Evolutionary conservation across 2,329 filamentous ascomycete genomes (phyloP).

Genomic region (Hymenoscyphus scutula): DNA sequence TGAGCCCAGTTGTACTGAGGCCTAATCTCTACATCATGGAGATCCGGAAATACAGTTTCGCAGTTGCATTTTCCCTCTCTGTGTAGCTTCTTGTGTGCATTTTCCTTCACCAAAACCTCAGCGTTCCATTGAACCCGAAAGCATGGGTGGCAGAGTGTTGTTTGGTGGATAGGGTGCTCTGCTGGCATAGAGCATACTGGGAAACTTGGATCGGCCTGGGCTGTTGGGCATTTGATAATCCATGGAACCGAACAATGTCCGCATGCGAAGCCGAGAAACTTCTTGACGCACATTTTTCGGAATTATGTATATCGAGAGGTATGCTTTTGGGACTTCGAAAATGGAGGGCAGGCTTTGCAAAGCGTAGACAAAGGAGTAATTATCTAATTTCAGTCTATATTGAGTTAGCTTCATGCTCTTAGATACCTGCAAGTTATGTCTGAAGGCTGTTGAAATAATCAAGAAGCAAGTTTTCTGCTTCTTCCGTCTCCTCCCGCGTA

Average conservation of each 20-base stretch:
- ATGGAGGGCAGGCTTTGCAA: background rate
- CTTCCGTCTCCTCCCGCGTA: too few relatives aligned
- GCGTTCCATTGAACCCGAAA: constrained; percentile 34
- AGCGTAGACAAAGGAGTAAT: background rate
- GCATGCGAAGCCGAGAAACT: constrained; percentile 47
- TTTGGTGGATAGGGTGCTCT: constrained; percentile 25
- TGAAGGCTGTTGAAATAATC: too few relatives aligned
- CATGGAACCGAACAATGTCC: constrained; percentile 45
- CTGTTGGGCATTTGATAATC: constrained; percentile 43
- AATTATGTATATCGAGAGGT: background rate
- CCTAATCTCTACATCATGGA: constrained; percentile 10
- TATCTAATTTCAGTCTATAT: background rate
- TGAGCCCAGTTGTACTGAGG: background rate
- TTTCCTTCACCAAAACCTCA: constrained; percentile 28
- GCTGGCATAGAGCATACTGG: constrained; percentile 32
- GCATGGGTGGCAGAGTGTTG: constrained; percentile 33
- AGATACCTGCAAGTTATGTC: too few relatives aligned
- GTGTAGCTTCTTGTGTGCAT: constrained; percentile 28
- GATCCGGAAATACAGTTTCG: constrained; percentile 27
- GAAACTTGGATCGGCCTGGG: constrained; percentile 25
- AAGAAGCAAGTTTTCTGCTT: too few relatives aligned
- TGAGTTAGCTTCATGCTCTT: background rate
- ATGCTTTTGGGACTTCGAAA: background rate
- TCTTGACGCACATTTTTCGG: constrained; percentile 45
- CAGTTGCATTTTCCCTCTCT: constrained; percentile 28